phyloP scores from a whole-genome alignment of 306 rosid genomes.

The Quercus agrifolia region DNA sequence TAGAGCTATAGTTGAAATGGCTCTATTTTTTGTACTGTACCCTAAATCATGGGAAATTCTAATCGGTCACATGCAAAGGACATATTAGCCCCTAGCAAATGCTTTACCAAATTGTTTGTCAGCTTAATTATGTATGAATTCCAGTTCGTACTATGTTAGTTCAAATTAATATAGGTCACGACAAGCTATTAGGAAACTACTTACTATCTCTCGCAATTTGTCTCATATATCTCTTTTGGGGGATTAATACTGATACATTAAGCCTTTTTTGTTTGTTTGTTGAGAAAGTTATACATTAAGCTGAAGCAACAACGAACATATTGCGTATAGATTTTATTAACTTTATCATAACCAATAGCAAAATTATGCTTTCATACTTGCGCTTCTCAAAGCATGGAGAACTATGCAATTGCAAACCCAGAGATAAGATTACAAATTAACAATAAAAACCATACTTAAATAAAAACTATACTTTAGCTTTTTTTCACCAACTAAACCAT shows the following conservation, averaged over 20 bases:
- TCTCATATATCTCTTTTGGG: not conserved
- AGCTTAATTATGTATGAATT: not conserved
- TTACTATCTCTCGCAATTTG: not conserved
- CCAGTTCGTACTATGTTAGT: not conserved
- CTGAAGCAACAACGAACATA: not conserved
- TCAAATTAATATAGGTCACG: not conserved
- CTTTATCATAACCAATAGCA: slow-evolving; percentile 11
- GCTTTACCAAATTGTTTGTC: not conserved
- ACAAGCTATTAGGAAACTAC: not conserved
- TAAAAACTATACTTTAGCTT: slow-evolving; percentile 7
- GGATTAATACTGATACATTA: not conserved
- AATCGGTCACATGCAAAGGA: not conserved
- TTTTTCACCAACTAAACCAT: slow-evolving; percentile 26
- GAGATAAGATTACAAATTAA: slow-evolving; percentile 19
- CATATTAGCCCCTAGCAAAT: not conserved
- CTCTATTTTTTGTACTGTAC: not conserved
- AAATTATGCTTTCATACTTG: slow-evolving; percentile 24
- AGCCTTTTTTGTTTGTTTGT: no score
- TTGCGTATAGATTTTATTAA: slow-evolving; percentile 24
- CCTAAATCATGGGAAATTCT: not conserved
- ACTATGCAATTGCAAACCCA: slow-evolving; percentile 16
- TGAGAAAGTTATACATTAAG: no score
- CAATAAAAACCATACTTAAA: slow-evolving; percentile 15
- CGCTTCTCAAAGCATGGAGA: slow-evolving; percentile 17
- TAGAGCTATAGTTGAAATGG: not conserved